These are phyloP conservation scores for Paratinospora sagittata DNA, from an alignment of 164 flowering plant species.

Conservation along the genomic window DNA sequence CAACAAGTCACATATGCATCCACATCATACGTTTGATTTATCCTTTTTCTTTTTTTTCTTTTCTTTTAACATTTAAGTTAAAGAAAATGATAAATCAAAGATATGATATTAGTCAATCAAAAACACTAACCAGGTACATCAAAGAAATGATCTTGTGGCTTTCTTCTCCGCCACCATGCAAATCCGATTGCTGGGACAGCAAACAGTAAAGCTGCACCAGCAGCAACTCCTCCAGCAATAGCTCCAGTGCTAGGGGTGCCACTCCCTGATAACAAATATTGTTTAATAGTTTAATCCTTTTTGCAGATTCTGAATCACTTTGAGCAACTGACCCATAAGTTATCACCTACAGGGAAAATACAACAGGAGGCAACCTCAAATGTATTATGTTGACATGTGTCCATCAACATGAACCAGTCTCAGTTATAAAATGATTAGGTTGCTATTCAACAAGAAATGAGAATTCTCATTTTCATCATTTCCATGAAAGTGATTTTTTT, in stretches of 20 bases:
- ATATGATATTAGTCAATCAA: not conserved
- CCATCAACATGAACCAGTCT: not conserved
- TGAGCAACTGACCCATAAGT: not conserved
- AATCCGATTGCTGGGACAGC: constrained; percentile 45
- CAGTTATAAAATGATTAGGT: not conserved
- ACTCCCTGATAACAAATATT: constrained; percentile 15
- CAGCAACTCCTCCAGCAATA: constrained; percentile 48
- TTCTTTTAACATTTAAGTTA: too few relatives aligned
- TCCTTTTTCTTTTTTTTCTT: too few relatives aligned
- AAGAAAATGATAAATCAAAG: too few relatives aligned
- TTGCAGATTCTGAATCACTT: not conserved
- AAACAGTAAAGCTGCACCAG: constrained; percentile 44
- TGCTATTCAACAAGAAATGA: not conserved
- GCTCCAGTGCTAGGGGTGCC: constrained; percentile 35
- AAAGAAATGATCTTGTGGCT: constrained; percentile 38
- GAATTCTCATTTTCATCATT: not conserved
- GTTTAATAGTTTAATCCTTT: not conserved
- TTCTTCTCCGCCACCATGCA: constrained; percentile 41
- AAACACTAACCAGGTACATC: constrained; percentile 39
- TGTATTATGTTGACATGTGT: not conserved
- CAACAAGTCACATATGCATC: not conserved
- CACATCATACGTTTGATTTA: not conserved
- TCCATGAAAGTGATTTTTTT: not conserved
- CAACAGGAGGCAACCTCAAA: too few relatives aligned
- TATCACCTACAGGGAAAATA: not conserved